Conservation (phyloP, 2,329 filamentous ascomycete species). For the Fusarium irregulare region DNA sequence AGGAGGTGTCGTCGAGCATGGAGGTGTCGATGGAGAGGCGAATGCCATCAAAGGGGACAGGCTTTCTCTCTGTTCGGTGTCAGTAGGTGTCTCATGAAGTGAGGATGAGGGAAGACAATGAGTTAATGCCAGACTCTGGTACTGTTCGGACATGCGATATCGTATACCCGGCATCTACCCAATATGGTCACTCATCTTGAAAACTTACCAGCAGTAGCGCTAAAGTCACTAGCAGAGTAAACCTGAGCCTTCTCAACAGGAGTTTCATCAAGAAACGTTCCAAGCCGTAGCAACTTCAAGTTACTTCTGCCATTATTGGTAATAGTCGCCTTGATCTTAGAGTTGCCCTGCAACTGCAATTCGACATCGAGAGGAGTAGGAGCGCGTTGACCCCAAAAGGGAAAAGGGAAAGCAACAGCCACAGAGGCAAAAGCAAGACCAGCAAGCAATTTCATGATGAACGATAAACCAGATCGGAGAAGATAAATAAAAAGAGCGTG, state of each 20-base stretch:
- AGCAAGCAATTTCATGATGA: slow-evolving; percentile 46
- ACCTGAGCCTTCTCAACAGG: slow-evolving; percentile 65
- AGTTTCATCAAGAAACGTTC: slow-evolving; percentile 64
- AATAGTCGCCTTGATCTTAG: slow-evolving; percentile 64
- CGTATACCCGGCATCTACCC: background rate
- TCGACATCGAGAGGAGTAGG: slow-evolving; percentile 57
- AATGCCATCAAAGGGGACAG: slow-evolving; percentile 64
- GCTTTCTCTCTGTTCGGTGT: slow-evolving; percentile 48
- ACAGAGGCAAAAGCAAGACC: slow-evolving; percentile 44
- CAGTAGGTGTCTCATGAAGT: background rate
- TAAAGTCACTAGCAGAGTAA: slow-evolving; percentile 50
- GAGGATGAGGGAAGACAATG: background rate
- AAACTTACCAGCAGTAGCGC: slow-evolving; percentile 48
- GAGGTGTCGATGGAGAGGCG: slow-evolving; percentile 60
- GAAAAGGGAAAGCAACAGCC: slow-evolving; percentile 41
- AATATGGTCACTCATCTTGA: too few species aligned
- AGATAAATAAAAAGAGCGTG: slow-evolving; percentile 7
- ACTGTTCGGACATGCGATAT: too few species aligned
- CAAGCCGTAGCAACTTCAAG: slow-evolving; percentile 64
- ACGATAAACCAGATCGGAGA: slow-evolving; percentile 19
- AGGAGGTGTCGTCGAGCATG: slow-evolving; percentile 60
- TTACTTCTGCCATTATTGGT: slow-evolving; percentile 63
- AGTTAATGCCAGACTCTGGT: too few species aligned
- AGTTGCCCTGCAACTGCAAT: slow-evolving; percentile 62
- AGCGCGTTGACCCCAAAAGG: slow-evolving; percentile 46